Percentiles rank a stretch among this genome's conserved stretches.
These are phyloP conservation scores for Sonneratia caseolaris DNA, from an alignment of 345 rosid genomes.

Conservation along the genomic window DNA sequence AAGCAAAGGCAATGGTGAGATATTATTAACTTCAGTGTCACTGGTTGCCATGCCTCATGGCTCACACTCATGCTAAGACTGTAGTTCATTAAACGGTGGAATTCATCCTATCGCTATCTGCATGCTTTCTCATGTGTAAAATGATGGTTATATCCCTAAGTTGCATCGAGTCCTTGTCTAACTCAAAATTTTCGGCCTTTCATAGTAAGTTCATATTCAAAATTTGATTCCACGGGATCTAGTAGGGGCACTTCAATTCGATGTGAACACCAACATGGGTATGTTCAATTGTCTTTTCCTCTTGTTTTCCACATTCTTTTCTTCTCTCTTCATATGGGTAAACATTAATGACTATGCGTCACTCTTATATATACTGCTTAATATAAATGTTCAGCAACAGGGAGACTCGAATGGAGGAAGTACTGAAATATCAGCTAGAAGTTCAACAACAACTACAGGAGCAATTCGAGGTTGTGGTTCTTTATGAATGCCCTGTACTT, in stretches of 20 bases:
- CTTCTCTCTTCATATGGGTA: neutral
- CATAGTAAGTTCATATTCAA: conserved; percentile 1
- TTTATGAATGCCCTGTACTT: no score
- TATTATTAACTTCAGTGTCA: neutral
- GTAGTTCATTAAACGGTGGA: neutral
- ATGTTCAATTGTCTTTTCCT: neutral
- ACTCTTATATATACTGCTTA: neutral
- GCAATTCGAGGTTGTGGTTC: conserved; percentile 52
- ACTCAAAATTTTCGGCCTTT: neutral
- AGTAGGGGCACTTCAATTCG: neutral
- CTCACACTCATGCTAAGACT: no score
- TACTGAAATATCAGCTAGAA: conserved; percentile 41
- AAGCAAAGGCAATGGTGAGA: conserved; percentile 33
- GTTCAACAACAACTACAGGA: conserved; percentile 49
- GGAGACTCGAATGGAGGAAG: conserved; percentile 39
- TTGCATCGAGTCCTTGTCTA: no score
- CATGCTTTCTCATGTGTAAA: no score
- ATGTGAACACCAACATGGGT: neutral
- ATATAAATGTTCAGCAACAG: conserved; percentile 14
- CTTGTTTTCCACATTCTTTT: neutral
- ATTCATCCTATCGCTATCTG: no score
- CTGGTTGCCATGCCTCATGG: no score
- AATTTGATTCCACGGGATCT: neutral
- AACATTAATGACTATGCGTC: no score
- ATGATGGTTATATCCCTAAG: no score